A percentile compares a stretch with the other conserved stretches of the same genome.
Conservation (phyloP, 164 flowering plant species). For the Paratinospora sagittata region DNA sequence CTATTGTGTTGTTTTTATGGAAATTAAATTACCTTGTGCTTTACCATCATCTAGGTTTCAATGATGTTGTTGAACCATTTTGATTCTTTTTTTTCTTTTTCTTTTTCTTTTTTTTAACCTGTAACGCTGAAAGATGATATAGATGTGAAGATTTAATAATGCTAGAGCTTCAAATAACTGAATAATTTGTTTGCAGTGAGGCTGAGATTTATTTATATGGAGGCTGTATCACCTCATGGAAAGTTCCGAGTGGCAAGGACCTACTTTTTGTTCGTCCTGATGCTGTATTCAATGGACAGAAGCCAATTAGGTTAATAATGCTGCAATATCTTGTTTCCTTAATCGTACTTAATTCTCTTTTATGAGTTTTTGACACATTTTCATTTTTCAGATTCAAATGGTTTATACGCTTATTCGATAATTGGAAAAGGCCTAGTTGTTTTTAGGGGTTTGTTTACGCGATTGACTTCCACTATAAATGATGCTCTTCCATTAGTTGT, state of each 20-base stretch:
- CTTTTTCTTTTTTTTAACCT: too few relatives aligned
- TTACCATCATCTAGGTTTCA: too few relatives aligned
- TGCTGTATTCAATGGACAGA: conserved; percentile 83
- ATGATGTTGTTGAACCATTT: too few relatives aligned
- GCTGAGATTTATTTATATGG: conserved; percentile 85
- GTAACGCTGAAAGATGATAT: too few relatives aligned
- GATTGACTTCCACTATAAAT: too few relatives aligned
- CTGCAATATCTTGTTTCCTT: too few relatives aligned
- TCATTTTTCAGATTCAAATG: background rate
- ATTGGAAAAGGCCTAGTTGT: too few relatives aligned
- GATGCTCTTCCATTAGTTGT: too few relatives aligned
- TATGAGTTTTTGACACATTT: background rate
- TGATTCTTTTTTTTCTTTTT: too few relatives aligned
- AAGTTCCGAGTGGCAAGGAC: conserved; percentile 63
- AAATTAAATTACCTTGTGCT: too few relatives aligned
- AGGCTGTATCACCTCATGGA: conserved; percentile 92
- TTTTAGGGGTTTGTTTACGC: background rate
- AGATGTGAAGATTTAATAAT: too few relatives aligned
- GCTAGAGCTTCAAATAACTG: background rate
- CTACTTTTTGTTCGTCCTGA: conserved; percentile 91
- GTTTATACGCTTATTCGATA: background rate
- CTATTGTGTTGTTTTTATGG: too few relatives aligned
- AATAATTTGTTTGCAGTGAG: conserved; percentile 44
- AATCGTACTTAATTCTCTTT: background rate
- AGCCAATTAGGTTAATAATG: conserved; percentile 77